phyloP scores from a whole-genome alignment of 345 rosid species.

The Eucalyptus regnans region DNA sequence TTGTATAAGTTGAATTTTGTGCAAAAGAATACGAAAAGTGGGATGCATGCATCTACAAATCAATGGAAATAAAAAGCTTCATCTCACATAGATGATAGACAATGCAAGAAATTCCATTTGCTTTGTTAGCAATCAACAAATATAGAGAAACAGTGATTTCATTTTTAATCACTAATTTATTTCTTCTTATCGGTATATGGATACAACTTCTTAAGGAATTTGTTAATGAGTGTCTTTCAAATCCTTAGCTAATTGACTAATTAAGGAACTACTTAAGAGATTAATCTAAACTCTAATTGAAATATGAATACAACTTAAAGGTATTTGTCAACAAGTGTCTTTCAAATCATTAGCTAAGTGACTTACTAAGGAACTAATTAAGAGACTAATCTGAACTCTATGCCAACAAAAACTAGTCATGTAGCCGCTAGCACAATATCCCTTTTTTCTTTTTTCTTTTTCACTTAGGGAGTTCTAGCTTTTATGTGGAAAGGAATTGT shows the following conservation, averaged over 20 bases:
- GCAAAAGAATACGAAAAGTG: neutral
- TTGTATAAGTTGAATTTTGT: neutral
- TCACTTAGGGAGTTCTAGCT: accelerated
- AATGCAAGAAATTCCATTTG: too few species aligned
- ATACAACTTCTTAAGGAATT: neutral
- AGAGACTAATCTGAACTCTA: neutral
- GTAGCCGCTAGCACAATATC: neutral
- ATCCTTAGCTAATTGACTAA: neutral
- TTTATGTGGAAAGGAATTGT: neutral
- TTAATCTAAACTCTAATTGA: neutral
- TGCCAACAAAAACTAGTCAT: neutral
- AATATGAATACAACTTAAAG: neutral
- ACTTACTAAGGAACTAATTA: neutral
- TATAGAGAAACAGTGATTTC: neutral
- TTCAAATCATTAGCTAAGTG: neutral
- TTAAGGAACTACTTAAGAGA: neutral
- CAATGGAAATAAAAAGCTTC: neutral
- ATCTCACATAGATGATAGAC: too few species aligned
- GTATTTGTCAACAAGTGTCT: accelerated
- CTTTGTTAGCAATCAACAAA: too few species aligned
- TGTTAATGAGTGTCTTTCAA: accelerated
- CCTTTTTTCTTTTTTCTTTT: neutral
- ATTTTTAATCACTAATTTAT: too few species aligned
- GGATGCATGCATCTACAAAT: neutral
- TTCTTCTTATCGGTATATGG: neutral